A percentile compares a stretch with the other conserved stretches of the same genome.
Conservation (phyloP, 2,329 filamentous ascomycete species). For the Blastomyces parvus region DNA sequence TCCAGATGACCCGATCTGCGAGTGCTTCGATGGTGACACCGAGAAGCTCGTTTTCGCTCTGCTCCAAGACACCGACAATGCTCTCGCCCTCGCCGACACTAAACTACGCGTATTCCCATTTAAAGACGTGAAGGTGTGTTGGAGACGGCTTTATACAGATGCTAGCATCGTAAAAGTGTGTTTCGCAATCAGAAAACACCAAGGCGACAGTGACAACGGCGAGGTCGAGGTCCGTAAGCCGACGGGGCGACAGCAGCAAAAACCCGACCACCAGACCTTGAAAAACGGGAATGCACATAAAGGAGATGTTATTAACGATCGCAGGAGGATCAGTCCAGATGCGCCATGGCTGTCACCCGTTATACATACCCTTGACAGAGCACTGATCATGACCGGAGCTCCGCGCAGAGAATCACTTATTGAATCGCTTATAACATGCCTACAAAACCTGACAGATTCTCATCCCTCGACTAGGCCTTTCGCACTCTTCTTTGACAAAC, state of each 20-base stretch:
- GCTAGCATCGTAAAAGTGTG: conserved; percentile 43
- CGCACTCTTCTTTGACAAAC: conserved; percentile 2
- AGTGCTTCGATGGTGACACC: conserved; percentile 25
- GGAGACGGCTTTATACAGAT: conserved; percentile 50
- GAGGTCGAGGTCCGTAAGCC: not conserved
- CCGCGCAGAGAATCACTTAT: conserved; percentile 44
- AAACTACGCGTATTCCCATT: conserved; percentile 49
- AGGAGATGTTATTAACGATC: conserved; percentile 7
- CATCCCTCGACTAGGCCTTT: conserved; percentile 7
- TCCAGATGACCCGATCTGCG: conserved; percentile 28
- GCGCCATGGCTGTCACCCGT: conserved; percentile 46
- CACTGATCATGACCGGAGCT: conserved; percentile 64
- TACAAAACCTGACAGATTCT: conserved; percentile 22
- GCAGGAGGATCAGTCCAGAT: conserved; percentile 15
- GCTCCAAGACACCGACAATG: conserved; percentile 30
- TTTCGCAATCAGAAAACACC: conserved; percentile 22
- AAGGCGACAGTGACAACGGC: not conserved
- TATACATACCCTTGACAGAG: conserved; percentile 61
- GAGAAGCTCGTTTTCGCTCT: conserved; percentile 20
- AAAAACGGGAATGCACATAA: conserved; percentile 13
- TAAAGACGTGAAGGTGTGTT: conserved; percentile 46
- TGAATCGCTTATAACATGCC: conserved; percentile 27
- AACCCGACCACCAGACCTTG: conserved; percentile 9
- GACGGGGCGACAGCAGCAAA: not conserved
- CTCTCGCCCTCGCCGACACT: conserved; percentile 41